A percentile compares a stretch with the other conserved stretches of the same genome.
Conservation (phyloP, 805 yeast genomes). For the Kazachstania psychrophila region DNA sequence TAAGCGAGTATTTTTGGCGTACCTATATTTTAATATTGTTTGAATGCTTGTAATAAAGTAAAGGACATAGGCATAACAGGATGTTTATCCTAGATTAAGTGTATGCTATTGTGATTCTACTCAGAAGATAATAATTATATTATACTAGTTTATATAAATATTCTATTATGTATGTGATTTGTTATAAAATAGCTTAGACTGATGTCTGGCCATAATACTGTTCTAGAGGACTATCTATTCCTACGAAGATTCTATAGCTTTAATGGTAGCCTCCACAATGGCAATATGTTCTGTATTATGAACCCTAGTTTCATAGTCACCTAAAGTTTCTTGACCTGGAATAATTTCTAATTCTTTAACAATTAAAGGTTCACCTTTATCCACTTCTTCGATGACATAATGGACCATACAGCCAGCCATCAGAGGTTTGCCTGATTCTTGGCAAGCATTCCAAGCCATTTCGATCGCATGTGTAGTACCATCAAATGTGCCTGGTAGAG, state of each 20-base stretch:
- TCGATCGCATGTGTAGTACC: conserved; percentile 92
- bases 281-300: conserved; percentile 82
- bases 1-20: no score
- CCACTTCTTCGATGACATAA: conserved; percentile 92
- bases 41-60: no score
- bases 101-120: no score
- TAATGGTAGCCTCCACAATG: conserved; percentile 81
- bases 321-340: conserved; percentile 61
- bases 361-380: conserved; percentile 81
- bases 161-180: no score
- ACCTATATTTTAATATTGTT: no score
- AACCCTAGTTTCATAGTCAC: conserved; percentile 71
- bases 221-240: no score
- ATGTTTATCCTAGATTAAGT: no score
- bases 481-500: conserved; percentile 93
- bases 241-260: conserved; percentile 48
- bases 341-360: conserved; percentile 67
- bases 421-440: conserved; percentile 47
- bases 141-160: no score
- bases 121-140: no score
- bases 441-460: conserved; percentile 93
- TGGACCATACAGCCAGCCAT: conserved; percentile 96
- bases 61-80: no score
- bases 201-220: no score
- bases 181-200: no score